A percentile compares a stretch with the other conserved stretches of the same genome.
Evolutionary conservation across 2,329 filamentous ascomycete genomes (phyloP).

Genomic region (Talaromyces islandicus): DNA sequence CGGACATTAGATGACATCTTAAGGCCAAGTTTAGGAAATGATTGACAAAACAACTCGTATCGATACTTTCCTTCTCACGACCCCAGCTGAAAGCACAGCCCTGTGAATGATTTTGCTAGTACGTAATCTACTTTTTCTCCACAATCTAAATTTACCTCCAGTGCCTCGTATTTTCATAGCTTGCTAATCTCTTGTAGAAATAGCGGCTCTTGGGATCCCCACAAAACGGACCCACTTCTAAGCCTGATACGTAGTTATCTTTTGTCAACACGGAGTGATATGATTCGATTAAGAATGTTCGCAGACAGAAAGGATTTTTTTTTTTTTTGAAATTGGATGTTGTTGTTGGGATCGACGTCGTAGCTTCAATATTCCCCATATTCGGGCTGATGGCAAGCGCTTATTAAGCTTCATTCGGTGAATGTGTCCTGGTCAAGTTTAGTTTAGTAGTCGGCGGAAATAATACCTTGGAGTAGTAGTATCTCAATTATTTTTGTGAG

Average conservation of each 20-base stretch:
- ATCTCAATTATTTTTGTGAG: too few relatives aligned
- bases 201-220: background rate
- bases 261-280: background rate
- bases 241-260: background rate
- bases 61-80: background rate
- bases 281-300: background rate
- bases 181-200: background rate
- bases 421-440: background rate
- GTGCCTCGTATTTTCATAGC: background rate
- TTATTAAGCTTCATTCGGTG: background rate
- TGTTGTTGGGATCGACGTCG: background rate
- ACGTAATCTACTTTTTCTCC: background rate
- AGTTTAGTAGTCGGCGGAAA: background rate
- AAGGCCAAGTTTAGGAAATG: background rate
- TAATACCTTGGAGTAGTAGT: too few relatives aligned
- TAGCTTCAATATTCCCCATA: background rate
- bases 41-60: background rate
- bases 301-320: background rate
- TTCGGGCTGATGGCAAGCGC: background rate
- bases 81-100: background rate
- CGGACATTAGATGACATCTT: background rate
- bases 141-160: background rate
- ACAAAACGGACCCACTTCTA: background rate
- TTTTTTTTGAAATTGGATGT: background rate
- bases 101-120: background rate